A percentile compares a stretch with the other conserved stretches of the same genome.
Evolutionary conservation across 306 rosid genomes (phyloP).

Genomic region (Ochetophila trinervis): DNA sequence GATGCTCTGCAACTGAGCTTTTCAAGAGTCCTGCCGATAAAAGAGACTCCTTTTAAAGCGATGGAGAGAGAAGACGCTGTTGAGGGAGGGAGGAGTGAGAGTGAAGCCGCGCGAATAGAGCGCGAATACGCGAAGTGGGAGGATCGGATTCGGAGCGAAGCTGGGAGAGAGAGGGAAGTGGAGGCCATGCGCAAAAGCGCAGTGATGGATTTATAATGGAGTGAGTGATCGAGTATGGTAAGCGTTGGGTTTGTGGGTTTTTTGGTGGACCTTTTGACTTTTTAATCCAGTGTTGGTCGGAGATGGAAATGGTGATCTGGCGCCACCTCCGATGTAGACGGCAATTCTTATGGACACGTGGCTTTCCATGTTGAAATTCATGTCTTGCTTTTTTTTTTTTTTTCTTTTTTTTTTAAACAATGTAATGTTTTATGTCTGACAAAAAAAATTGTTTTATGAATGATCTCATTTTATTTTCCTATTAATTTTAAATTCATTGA

Average conservation of each 20-base stretch:
- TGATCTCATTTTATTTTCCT: no score
- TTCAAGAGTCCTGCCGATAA: slow-evolving; percentile 16
- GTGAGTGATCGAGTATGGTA: neutral
- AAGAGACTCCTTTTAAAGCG: slow-evolving; percentile 19
- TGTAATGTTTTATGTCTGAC: no score
- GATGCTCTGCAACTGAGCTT: slow-evolving; percentile 34
- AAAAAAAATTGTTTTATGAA: no score
- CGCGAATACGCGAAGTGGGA: neutral
- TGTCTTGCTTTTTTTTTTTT: no score
- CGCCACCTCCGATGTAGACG: neutral
- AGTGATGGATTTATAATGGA: neutral
- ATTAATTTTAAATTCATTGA: no score
- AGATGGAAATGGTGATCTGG: no score
- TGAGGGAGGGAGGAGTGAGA: slow-evolving; percentile 20
- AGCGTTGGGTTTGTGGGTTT: no score
- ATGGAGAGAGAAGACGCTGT: slow-evolving; percentile 11
- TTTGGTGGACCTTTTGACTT: no score
- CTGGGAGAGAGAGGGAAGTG: slow-evolving; percentile 29
- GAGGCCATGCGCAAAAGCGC: slow-evolving; percentile 24
- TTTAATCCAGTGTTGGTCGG: no score
- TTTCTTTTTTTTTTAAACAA: no score
- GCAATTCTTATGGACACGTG: neutral
- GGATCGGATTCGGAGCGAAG: slow-evolving; percentile 25
- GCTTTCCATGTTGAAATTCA: neutral
- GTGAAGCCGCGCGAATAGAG: slow-evolving; percentile 16